Conservation (phyloP, 2,329 filamentous ascomycete species). For the Diplodia sapinea region DNA sequence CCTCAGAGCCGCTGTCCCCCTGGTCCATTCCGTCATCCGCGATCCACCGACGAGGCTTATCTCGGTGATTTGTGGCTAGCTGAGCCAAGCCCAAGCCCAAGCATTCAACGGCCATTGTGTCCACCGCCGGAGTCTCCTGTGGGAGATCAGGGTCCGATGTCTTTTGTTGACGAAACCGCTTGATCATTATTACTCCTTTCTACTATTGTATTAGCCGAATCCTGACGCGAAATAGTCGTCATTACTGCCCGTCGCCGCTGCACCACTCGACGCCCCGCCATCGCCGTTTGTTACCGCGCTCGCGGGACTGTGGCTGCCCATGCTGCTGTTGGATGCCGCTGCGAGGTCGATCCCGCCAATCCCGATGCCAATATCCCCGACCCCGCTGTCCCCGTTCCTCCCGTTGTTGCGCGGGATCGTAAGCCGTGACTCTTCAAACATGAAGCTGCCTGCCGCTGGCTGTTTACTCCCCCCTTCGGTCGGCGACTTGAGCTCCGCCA, state of each 20-base stretch:
- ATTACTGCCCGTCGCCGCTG: slow-evolving; percentile 18
- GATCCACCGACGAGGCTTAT: slow-evolving; percentile 3
- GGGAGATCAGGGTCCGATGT: neutral
- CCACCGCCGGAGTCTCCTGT: neutral
- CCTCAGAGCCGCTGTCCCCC: slow-evolving; percentile 12
- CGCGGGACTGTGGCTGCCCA: slow-evolving; percentile 28
- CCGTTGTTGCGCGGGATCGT: slow-evolving; percentile 9
- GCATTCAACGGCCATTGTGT: slow-evolving; percentile 2
- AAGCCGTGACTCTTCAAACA: slow-evolving; percentile 37
- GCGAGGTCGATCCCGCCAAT: slow-evolving; percentile 28
- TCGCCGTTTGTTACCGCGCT: slow-evolving; percentile 22
- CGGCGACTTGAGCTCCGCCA: slow-evolving; percentile 46
- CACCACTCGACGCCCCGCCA: neutral
- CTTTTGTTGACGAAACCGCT: neutral
- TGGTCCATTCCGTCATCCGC: slow-evolving; percentile 15
- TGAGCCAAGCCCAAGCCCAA: slow-evolving; percentile 22
- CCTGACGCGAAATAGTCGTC: slow-evolving; percentile 18
- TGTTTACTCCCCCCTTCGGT: slow-evolving; percentile 30
- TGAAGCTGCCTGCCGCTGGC: slow-evolving; percentile 39
- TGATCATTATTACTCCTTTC: slow-evolving; percentile 7
- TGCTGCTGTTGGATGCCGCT: slow-evolving; percentile 26
- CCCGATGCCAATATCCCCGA: slow-evolving; percentile 26
- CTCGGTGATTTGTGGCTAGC: slow-evolving; percentile 22
- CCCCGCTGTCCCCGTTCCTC: slow-evolving; percentile 3
- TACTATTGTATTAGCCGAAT: slow-evolving; percentile 15